Base-by-base conservation (phyloP, 352 stramenopile genomes). In the Sclerospora graminicola region DNA sequence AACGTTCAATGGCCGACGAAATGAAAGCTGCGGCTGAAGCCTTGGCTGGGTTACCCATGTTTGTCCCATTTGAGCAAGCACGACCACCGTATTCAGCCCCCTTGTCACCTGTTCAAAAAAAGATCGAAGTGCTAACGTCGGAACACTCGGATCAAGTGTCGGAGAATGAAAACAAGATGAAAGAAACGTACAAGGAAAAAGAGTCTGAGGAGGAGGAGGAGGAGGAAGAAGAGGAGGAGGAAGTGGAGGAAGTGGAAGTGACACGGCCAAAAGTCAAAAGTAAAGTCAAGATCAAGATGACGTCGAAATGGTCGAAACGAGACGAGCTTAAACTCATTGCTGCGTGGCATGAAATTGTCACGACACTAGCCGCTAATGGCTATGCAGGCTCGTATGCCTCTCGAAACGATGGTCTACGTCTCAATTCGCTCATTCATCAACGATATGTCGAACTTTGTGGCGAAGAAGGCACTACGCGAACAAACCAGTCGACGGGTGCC, bases 391-490 rank as follows among this genome's bases (percentile, higher is more conserved):
- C 45, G 4, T 62, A 59, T 15, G 57, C 60, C 15, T 63, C 54
- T 10, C 27, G 53, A 13, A 65, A 62, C 16, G 49, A 65, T 13
- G 49, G 48, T 10, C 41, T 66, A 10, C 14, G 44, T 19, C 30
- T 71, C 21, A 63, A 71, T 34, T 45, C 54, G 8, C 47, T 68
- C 3, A 62, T 71, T 26, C 47, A 66, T n/a, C 54, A 71, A 24
- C 40, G 53, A 23, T 71, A 65, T 45, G 45, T 55, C 10, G 54
- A 67, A 10, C 19, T 71, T 1, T 63, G 53, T 32, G 41, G 49
- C 0, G 48, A 51, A 10, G 45, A 18, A 4, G 43, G 20, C 4
- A 39, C 35, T 8, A 35, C 48, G 8, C 56, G 57, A 13, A 63
- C 61, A 11, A 60, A 57, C 41, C 54, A 60, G 49, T 65, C 57